Evolutionary conservation across 2,329 filamentous ascomycete genomes (phyloP).

Genomic region (Lasiodiplodia theobromae): DNA sequence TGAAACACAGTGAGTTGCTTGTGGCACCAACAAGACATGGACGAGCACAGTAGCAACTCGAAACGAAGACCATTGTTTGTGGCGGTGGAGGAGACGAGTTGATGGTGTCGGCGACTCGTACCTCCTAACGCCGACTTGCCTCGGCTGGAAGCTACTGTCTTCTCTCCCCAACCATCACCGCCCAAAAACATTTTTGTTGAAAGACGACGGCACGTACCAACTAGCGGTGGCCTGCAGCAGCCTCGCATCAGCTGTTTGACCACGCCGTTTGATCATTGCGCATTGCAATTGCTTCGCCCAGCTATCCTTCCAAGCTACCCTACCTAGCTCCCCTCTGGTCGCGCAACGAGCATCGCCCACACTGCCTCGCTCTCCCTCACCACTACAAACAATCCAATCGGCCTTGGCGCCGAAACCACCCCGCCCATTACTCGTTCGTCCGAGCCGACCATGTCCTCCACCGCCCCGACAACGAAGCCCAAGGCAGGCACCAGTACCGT

Average conservation of each 20-base stretch:
- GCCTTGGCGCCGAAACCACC: background rate
- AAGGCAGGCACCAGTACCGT: background rate
- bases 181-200: slow-evolving; percentile 1
- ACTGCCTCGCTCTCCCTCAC: background rate
- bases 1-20: background rate
- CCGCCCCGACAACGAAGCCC: slow-evolving; percentile 3
- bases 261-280: background rate
- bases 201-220: background rate
- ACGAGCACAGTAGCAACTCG: background rate
- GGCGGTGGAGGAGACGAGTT: background rate
- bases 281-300: background rate
- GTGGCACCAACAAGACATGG: background rate
- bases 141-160: slow-evolving; percentile 1
- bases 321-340: background rate
- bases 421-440: background rate
- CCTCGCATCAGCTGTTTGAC: background rate
- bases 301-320: background rate
- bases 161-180: slow-evolving; percentile 8
- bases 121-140: slow-evolving; percentile 14
- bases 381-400: background rate
- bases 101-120: background rate
- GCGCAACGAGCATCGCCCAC: background rate
- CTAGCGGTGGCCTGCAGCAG: background rate
- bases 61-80: background rate
- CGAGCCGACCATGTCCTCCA: background rate